Evolutionary conservation across 345 rosid genomes (phyloP), one percentile per base, ranked within the genome.

Genomic region (Hypericum perforatum): DNA sequence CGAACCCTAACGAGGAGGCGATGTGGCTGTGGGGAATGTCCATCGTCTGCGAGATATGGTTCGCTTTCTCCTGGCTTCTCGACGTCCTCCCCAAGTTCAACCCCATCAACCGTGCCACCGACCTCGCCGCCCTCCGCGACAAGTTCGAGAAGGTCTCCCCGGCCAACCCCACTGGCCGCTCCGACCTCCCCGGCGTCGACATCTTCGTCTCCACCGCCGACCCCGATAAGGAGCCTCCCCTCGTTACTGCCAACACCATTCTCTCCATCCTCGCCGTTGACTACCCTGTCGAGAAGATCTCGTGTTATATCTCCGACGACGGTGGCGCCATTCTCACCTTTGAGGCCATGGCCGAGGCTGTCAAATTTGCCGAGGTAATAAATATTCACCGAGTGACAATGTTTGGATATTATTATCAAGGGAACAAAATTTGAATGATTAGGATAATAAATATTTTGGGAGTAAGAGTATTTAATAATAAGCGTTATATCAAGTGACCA

Each of bases 331-430:
- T 84, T 39, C 83, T 90, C 68, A 90, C 83, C 11, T 90, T 90
- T 46, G 97, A 86, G 74, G 97, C 97, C 61, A 90, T 90, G 97
- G 97, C 94, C 32, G 95, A 86, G 74, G 90, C 97, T 22, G 76
- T 90, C 60, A 77, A 70, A 41, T 90, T 90, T 56, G 90, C 94
- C 0, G 88, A 90, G 82, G 82, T 78, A n/a, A n/a, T n/a, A n/a
- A n/a, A n/a, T n/a, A n/a, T n/a, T n/a, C n/a, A n/a, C n/a, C n/a
- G n/a, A n/a, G n/a, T n/a, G n/a, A n/a, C n/a, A n/a, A n/a, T n/a
- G n/a, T n/a, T n/a, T n/a, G n/a, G n/a, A n/a, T n/a, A n/a, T n/a
- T n/a, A n/a, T n/a, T n/a, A n/a, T n/a, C n/a, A n/a, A n/a, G n/a
- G n/a, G n/a, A n/a, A n/a, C n/a, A n/a, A n/a, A n/a, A n/a, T n/a